phyloP scores from a whole-genome alignment of 2,329 filamentous ascomycete genomes.

The Monosporascus ibericus region DNA sequence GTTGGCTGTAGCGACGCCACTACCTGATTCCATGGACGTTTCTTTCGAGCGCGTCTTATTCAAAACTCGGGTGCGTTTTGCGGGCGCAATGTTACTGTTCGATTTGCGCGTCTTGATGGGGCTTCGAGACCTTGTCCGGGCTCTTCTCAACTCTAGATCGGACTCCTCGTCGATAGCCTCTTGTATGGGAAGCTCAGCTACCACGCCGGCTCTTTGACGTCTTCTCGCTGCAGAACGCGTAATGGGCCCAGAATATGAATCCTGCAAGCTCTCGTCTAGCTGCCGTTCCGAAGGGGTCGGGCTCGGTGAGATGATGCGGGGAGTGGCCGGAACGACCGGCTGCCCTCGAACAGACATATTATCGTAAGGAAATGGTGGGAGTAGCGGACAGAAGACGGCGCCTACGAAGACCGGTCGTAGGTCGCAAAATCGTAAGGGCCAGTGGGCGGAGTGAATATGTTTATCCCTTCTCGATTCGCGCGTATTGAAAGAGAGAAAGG shows the following conservation, averaged over 20 bases:
- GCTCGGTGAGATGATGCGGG: constrained; percentile 84
- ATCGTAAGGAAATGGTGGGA: constrained; percentile 51
- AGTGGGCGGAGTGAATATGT: constrained; percentile 40
- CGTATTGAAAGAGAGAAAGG: constrained; percentile 16
- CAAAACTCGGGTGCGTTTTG: constrained; percentile 30
- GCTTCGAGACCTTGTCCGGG: constrained; percentile 67
- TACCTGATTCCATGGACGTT: constrained; percentile 13
- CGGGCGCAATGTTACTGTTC: constrained; percentile 46
- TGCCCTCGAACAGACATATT: constrained; percentile 47
- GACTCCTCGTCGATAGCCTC: constrained; percentile 51
- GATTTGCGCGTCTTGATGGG: constrained; percentile 50
- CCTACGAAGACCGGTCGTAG: constrained; percentile 49
- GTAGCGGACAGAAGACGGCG: constrained; percentile 46
- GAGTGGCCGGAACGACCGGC: constrained; percentile 63
- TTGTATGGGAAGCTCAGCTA: constrained; percentile 52
- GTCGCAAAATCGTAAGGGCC: constrained; percentile 42
- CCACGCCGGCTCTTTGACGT: constrained; percentile 36
- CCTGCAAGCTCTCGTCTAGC: constrained; percentile 43
- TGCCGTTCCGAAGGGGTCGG: constrained; percentile 62
- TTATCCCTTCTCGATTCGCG: constrained; percentile 45
- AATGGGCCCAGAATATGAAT: constrained; percentile 63
- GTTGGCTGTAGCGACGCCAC: constrained; percentile 37
- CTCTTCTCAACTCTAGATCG: constrained; percentile 49
- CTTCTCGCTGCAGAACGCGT: constrained; percentile 69
- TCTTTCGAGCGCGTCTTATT: constrained; percentile 25